A percentile compares a stretch with the other conserved stretches of the same genome.
phyloP scores from a whole-genome alignment of 225 moss, liverwort and hornwort genomes.

The Anthoceros angustus region DNA sequence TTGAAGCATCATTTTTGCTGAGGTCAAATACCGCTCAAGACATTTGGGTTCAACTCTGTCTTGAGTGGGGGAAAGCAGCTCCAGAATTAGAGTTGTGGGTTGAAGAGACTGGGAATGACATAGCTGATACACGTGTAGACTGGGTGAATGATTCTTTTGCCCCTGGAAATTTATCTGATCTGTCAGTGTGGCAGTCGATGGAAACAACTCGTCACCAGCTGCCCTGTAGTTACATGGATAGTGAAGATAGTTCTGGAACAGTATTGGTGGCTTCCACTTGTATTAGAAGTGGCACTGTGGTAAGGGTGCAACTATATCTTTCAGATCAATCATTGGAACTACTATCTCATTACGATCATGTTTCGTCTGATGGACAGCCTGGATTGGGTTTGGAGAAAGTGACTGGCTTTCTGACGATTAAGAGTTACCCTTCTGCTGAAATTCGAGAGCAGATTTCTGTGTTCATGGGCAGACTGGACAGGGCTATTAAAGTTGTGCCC shows the following conservation, averaged over 20 bases:
- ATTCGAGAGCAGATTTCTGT: constrained; percentile 37
- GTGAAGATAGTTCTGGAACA: too few species aligned
- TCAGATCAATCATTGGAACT: too few species aligned
- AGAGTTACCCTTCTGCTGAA: constrained; percentile 49
- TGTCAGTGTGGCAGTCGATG: too few species aligned
- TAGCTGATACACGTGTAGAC: constrained; percentile 9
- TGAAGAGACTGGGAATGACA: constrained; percentile 30
- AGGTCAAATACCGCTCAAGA: constrained; percentile 48
- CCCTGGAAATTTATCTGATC: too few species aligned
- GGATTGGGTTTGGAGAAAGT: constrained; percentile 5
- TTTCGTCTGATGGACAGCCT: too few species aligned
- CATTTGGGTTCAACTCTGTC: constrained; percentile 45
- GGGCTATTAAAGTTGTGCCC: constrained; percentile 46
- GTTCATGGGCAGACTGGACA: constrained; percentile 41
- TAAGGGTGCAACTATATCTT: too few species aligned
- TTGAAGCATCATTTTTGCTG: constrained; percentile 58
- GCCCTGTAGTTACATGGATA: too few species aligned
- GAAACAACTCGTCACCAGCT: too few species aligned
- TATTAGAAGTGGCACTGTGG: too few species aligned
- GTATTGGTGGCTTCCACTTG: too few species aligned
- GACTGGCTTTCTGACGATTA: constrained; percentile 51
- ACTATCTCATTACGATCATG: too few species aligned
- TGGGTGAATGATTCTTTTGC: neutral
- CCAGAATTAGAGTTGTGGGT: constrained; percentile 56
- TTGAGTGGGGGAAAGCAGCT: constrained; percentile 48